Percentiles rank a stretch among this genome's conserved stretches.
phyloP scores from a whole-genome alignment of 495 filamentous ascomycete genomes.

The Penicillium cosmopolitanum region DNA sequence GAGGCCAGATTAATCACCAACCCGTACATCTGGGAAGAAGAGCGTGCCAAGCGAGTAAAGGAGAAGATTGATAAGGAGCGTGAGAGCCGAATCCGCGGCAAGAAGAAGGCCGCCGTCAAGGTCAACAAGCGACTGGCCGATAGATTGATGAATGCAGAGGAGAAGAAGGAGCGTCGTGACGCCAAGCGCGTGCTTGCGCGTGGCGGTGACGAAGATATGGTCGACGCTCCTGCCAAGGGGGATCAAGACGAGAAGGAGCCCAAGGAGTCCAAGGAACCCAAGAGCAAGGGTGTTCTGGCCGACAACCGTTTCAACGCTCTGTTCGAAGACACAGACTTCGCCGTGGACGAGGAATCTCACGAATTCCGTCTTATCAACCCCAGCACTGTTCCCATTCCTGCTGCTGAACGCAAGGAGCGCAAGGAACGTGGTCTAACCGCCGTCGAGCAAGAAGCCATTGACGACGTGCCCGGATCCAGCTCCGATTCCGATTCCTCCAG shows the following conservation, averaged over 20 bases:
- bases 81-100: constrained; percentile 86
- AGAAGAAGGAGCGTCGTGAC: constrained; percentile 73
- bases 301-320: constrained; percentile 85
- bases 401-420: constrained; percentile 13
- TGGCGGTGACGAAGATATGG: constrained; percentile 56
- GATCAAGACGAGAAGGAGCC: constrained; percentile 27
- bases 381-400: constrained; percentile 58
- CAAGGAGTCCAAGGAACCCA: background rate
- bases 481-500: constrained; percentile 45
- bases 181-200: constrained; percentile 60
- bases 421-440: constrained; percentile 65
- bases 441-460: constrained; percentile 66
- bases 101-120: constrained; percentile 89
- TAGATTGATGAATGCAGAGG: constrained; percentile 76
- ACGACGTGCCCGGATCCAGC: constrained; percentile 49
- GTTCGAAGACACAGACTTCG: constrained; percentile 92
- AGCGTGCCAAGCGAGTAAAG: constrained; percentile 81
- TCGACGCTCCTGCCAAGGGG: constrained; percentile 35
- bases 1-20: constrained; percentile 91
- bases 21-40: constrained; percentile 88
- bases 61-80: constrained; percentile 95
- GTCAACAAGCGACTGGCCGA: constrained; percentile 86
- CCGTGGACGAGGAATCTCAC: constrained; percentile 82
- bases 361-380: constrained; percentile 91
- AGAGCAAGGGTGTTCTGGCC: constrained; percentile 60